Evolutionary conservation across 2,329 filamentous ascomycete genomes (phyloP).

Genomic region (Verticillium tricorpus): DNA sequence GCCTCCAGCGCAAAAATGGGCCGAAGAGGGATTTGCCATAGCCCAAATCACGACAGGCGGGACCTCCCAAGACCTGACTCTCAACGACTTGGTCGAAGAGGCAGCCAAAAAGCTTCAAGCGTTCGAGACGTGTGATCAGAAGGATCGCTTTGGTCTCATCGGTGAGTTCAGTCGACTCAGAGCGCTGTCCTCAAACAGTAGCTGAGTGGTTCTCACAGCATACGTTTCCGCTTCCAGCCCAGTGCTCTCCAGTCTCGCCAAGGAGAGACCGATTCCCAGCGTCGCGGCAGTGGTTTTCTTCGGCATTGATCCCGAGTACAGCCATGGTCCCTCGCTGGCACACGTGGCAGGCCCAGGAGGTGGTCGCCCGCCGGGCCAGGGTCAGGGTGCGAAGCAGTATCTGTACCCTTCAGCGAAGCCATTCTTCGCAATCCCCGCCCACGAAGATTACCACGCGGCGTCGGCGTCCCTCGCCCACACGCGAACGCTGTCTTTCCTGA

Average conservation of each 20-base stretch:
- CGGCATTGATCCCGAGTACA: slow-evolving; percentile 3
- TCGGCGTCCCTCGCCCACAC: slow-evolving; percentile 62
- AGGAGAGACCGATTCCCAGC: slow-evolving; percentile 9
- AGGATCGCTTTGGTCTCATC: slow-evolving; percentile 32
- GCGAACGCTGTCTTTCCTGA: slow-evolving; percentile 60
- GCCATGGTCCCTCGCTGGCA: background rate
- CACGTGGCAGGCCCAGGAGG: slow-evolving; percentile 15
- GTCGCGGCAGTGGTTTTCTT: slow-evolving; percentile 19
- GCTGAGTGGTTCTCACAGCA: slow-evolving; percentile 9
- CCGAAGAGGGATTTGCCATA: slow-evolving; percentile 64
- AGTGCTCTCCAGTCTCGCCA: slow-evolving; percentile 13
- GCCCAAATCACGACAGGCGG: slow-evolving; percentile 40
- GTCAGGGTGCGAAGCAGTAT: slow-evolving; percentile 24
- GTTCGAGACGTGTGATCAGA: slow-evolving; percentile 26
- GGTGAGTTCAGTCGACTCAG: slow-evolving; percentile 18
- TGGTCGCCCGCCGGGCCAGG: slow-evolving; percentile 8
- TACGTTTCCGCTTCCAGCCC: slow-evolving; percentile 17
- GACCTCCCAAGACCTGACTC: slow-evolving; percentile 6
- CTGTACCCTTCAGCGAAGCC: slow-evolving; percentile 31
- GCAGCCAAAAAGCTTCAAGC: slow-evolving; percentile 15
- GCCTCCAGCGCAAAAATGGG: slow-evolving; percentile 63
- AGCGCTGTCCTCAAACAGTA: background rate
- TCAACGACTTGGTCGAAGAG: slow-evolving; percentile 10
- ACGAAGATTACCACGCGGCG: slow-evolving; percentile 44
- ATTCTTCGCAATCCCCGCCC: slow-evolving; percentile 43